Conservation (phyloP, 2,329 filamentous ascomycete species). For the Dothideomycetes sp. region DNA sequence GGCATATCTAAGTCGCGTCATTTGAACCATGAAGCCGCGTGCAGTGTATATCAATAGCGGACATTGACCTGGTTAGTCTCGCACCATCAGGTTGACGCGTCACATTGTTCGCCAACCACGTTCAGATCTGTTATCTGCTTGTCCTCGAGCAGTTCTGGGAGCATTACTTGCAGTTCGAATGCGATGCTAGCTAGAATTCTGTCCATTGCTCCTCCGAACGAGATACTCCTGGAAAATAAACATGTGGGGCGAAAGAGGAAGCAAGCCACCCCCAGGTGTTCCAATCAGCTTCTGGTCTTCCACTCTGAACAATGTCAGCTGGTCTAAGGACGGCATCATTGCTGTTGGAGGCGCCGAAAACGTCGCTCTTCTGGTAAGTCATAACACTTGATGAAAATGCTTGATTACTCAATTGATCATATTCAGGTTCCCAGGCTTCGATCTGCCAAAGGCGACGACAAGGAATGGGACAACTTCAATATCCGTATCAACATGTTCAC, state of each 20-base stretch:
- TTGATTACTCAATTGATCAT: not conserved
- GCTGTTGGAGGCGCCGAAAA: conserved; percentile 46
- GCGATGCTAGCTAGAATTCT: too few species aligned
- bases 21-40: not conserved
- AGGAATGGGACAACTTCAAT: conserved; percentile 22
- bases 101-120: too few species aligned
- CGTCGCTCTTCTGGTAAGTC: conserved; percentile 39
- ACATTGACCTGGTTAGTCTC: too few species aligned
- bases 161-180: too few species aligned
- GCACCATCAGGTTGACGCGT: too few species aligned
- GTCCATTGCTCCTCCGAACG: too few species aligned
- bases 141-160: too few species aligned
- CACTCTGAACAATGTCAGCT: conserved; percentile 41
- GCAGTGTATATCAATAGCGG: not conserved
- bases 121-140: too few species aligned
- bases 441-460: conserved; percentile 18
- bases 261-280: conserved; percentile 11
- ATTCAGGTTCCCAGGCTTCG: conserved; percentile 14
- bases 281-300: conserved; percentile 34
- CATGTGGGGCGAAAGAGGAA: not conserved
- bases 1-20: not conserved
- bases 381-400: conserved; percentile 13
- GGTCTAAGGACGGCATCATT: conserved; percentile 48
- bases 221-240: too few species aligned
- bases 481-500: conserved; percentile 44